A percentile compares a stretch with the other conserved stretches of the same genome.
Conservation (phyloP, 1,284 basidiomycete species). For the Chalciporus sp. region DNA sequence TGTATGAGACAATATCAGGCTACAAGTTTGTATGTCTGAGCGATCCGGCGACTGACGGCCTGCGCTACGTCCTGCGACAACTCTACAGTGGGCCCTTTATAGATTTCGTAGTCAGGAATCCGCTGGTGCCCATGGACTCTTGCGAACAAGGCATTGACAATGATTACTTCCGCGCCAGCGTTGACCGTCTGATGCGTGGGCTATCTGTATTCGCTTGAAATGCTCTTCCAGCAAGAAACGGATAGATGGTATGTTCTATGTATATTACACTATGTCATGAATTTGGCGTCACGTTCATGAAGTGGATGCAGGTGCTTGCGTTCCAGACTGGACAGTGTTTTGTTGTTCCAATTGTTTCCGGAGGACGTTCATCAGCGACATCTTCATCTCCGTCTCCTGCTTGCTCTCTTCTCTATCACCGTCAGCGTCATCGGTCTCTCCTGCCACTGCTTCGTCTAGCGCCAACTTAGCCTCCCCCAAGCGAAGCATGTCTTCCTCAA, state of each 20-base stretch:
- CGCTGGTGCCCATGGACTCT: constrained; percentile 82
- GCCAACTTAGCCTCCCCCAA: constrained; percentile 90
- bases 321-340: constrained; percentile 18
- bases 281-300: constrained; percentile 11
- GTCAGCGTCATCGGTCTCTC: constrained; percentile 61
- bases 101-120: constrained; percentile 92
- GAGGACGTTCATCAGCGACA: constrained; percentile 77
- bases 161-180: constrained; percentile 83
- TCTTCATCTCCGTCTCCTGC: constrained; percentile 80
- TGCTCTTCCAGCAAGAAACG: constrained; percentile 2
- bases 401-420: constrained; percentile 57
- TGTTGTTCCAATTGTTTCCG: constrained; percentile 62
- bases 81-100: constrained; percentile 94
- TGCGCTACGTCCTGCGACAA: constrained; percentile 84
- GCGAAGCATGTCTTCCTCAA: constrained; percentile 95
- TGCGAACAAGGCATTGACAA: constrained; percentile 85
- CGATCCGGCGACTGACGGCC: constrained; percentile 80
- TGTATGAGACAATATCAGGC: constrained; percentile 89
- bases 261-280: constrained; percentile 26
- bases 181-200: constrained; percentile 76
- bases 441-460: constrained; percentile 90
- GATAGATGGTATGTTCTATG: constrained; percentile 24
- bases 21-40: constrained; percentile 97
- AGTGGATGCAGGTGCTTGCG: not conserved
- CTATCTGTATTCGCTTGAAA: constrained; percentile 59